A percentile compares a stretch with the other conserved stretches of the same genome.
These are phyloP conservation scores for Cystobasidiaceae sp. DNA, from an alignment of 1,284 basidiomycete species.

Conservation along the genomic window DNA sequence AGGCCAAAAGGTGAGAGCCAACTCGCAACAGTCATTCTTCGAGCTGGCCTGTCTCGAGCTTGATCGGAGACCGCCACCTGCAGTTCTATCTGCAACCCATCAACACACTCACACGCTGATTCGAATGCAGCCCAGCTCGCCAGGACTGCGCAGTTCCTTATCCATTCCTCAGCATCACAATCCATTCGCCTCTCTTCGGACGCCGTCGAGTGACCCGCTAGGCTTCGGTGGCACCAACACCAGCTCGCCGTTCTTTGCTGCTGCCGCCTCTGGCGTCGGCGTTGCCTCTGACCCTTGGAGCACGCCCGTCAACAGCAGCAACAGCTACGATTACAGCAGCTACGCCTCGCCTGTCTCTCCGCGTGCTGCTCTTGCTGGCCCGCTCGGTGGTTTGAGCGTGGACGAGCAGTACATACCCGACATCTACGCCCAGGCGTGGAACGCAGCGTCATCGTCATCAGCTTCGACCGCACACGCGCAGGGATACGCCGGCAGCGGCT, in stretches of 20 bases:
- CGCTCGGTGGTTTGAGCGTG: background rate
- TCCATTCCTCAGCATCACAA: background rate
- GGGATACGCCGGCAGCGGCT: background rate
- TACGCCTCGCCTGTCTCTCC: background rate
- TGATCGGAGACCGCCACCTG: too few relatives aligned
- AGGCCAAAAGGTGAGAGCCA: too few relatives aligned
- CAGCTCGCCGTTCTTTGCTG: background rate
- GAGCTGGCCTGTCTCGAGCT: too few relatives aligned
- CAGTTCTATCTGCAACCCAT: too few relatives aligned
- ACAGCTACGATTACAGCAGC: slow-evolving; percentile 1
- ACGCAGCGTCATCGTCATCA: background rate
- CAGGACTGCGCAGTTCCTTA: background rate
- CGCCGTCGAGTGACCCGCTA: slow-evolving; percentile 9
- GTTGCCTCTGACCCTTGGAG: slow-evolving; percentile 2
- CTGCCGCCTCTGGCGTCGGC: background rate
- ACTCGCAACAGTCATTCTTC: too few relatives aligned
- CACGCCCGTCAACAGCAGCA: too few relatives aligned
- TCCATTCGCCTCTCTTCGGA: slow-evolving; percentile 4
- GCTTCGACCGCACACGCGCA: background rate
- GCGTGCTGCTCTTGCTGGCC: background rate
- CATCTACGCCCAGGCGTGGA: slow-evolving; percentile 19
- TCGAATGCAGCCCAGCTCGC: background rate
- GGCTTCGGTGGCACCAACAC: background rate
- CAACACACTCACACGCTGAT: background rate
- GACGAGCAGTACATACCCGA: slow-evolving; percentile 15